Conservation (phyloP, 306 rosid species). For the Quercus bicolor region DNA sequence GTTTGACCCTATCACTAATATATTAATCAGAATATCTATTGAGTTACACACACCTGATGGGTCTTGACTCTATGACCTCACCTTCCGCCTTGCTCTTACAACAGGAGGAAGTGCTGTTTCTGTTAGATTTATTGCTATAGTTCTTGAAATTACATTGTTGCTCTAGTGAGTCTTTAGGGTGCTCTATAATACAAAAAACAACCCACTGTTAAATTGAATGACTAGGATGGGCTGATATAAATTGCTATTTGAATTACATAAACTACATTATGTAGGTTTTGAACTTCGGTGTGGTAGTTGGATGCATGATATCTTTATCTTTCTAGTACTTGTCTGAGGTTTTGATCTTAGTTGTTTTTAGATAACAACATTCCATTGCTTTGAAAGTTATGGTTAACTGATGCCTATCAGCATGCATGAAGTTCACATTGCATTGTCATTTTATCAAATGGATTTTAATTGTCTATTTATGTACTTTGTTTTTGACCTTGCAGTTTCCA, state of each 20-base stretch:
- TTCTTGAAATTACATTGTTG: background rate
- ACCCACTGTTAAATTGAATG: background rate
- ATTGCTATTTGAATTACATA: background rate
- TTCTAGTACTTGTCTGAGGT: background rate
- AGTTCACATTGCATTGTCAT: background rate
- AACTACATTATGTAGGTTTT: background rate
- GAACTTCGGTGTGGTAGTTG: background rate
- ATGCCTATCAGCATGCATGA: background rate
- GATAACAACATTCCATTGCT: background rate
- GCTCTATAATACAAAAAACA: background rate
- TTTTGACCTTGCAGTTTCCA: constrained; percentile 56
- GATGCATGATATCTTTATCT: background rate
- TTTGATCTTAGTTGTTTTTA: background rate
- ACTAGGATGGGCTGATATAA: background rate
- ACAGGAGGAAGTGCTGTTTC: too few species aligned
- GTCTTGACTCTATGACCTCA: too few species aligned
- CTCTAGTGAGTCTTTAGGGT: background rate
- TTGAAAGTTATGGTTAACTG: background rate
- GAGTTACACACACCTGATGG: too few species aligned
- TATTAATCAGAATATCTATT: too few species aligned
- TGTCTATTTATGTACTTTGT: background rate
- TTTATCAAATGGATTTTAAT: background rate
- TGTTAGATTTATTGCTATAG: too few species aligned
- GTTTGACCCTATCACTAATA: too few species aligned
- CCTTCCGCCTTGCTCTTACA: too few species aligned